Conservation (phyloP, 75 land plant genomes). For the Sequoia sempervirens region DNA sequence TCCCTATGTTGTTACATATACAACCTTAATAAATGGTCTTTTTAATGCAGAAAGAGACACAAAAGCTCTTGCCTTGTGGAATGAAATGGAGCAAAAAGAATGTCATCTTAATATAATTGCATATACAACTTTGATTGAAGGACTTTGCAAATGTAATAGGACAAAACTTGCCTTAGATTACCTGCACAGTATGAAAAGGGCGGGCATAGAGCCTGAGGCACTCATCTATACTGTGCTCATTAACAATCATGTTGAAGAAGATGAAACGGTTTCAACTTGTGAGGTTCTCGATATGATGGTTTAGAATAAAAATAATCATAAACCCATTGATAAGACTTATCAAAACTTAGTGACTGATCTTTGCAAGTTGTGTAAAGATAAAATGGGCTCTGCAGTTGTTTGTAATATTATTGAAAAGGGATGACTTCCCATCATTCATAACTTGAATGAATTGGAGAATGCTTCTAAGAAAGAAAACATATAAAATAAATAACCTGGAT, state of each 20-base stretch:
- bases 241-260: conserved; percentile 23
- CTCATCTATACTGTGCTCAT: conserved; percentile 31
- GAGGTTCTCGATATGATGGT: conserved; percentile 36
- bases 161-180: conserved; percentile 26
- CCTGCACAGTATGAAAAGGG: conserved; percentile 31
- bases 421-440: conserved; percentile 22
- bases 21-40: conserved; percentile 73
- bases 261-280: conserved; percentile 19
- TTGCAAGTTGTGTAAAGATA: conserved; percentile 24
- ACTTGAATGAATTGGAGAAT: conserved; percentile 1
- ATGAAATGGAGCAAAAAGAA: conserved; percentile 46
- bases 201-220: conserved; percentile 23
- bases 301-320: conserved; percentile 14
- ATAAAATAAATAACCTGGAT: not conserved
- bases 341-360: conserved; percentile 14
- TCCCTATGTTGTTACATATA: conserved; percentile 67
- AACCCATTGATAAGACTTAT: conserved; percentile 19
- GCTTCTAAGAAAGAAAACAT: not conserved
- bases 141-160: conserved; percentile 69
- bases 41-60: conserved; percentile 54
- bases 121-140: conserved; percentile 63
- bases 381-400: conserved; percentile 8
- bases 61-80: conserved; percentile 58
- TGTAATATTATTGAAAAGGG: conserved; percentile 28
- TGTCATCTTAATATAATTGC: conserved; percentile 60